Evolutionary conservation across 306 rosid genomes (phyloP).

Genomic region (Psophocarpus tetragonolobus): DNA sequence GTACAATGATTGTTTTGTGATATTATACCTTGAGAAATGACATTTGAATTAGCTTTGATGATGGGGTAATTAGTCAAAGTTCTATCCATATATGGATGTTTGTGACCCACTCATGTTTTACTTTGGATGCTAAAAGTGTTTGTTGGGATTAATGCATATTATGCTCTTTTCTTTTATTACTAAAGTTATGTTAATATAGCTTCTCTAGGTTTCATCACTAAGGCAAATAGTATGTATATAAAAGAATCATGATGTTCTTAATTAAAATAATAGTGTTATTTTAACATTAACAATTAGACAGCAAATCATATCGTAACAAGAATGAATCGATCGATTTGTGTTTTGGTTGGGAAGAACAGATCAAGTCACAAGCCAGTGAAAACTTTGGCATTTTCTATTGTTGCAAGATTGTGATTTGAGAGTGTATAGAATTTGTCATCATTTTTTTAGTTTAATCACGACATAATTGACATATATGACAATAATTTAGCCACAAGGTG

Average conservation of each 20-base stretch:
- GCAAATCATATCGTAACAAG: background rate
- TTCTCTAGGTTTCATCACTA: background rate
- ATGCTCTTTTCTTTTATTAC: background rate
- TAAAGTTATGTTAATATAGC: background rate
- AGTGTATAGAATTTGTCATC: background rate
- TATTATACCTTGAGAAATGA: background rate
- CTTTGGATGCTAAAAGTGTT: conserved; percentile 9
- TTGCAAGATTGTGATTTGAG: background rate
- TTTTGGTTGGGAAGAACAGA: background rate
- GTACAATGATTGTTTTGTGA: conserved; percentile 3
- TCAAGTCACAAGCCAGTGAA: background rate
- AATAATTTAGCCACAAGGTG: too few species aligned
- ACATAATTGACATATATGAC: too few species aligned
- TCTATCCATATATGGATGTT: background rate
- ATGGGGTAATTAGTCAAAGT: background rate
- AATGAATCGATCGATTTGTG: background rate
- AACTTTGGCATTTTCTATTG: background rate
- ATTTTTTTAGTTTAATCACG: too few species aligned
- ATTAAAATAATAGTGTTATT: background rate
- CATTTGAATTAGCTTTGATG: conserved; percentile 1
- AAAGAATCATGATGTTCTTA: background rate
- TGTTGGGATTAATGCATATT: background rate
- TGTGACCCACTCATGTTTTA: conserved; percentile 9
- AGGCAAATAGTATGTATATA: background rate
- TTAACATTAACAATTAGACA: background rate